Base-by-base conservation (phyloP, 176 grass and related monocot species). In the Tillandsia fasciculata region DNA sequence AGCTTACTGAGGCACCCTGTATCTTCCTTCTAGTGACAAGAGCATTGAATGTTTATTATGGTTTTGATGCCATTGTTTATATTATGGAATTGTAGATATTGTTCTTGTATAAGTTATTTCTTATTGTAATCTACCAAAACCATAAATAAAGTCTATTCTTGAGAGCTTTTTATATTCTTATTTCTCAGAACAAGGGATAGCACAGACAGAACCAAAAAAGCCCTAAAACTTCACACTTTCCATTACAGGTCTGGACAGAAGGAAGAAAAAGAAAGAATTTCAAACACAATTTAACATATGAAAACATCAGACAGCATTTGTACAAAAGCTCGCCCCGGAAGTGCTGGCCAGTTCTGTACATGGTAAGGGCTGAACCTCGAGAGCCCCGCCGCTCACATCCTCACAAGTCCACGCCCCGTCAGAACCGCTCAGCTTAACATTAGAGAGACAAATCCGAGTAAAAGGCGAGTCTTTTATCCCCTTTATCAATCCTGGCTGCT, bases 391-490 rank as follows among this genome's bases (percentile, higher is more conserved):
- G 14, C 86, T 97, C 52, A 87, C 84, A 69, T 79, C 81, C 52
- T 84, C 28, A n/a, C 93, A 97, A 51, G 67, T 84, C 89, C 93
- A 97, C 24, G 88, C 71, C 13, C 67, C 48, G 70, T 68, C 13
- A 0, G 13, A 66, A 2, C 78, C 71, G 48, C 59, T 63, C 15
- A 97, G 63, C 65, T 79, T 97, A 13, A 97, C 77, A 26, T 97
- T 92, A 0, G 72, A 87, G 9, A 97, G 74, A 42, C 86, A 97
- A 75, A 97, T 87, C 20, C 77, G 61, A 48, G 82, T 92, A 79
- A 97, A 97, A 0, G 84, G 81, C 1, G 81, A 87, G 50, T 78
- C 51, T 0, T 79, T 72, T n/a, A 97, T 97, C 51, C 93, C 93
- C 69, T 85, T 85, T 58, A 97, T 87, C 61, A 73, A 53, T 11